Evolutionary conservation across 2,329 filamentous ascomycete species (phyloP), one percentile per base, ranked within the genome.

Genomic region (Albophoma yamanashiensis): DNA sequence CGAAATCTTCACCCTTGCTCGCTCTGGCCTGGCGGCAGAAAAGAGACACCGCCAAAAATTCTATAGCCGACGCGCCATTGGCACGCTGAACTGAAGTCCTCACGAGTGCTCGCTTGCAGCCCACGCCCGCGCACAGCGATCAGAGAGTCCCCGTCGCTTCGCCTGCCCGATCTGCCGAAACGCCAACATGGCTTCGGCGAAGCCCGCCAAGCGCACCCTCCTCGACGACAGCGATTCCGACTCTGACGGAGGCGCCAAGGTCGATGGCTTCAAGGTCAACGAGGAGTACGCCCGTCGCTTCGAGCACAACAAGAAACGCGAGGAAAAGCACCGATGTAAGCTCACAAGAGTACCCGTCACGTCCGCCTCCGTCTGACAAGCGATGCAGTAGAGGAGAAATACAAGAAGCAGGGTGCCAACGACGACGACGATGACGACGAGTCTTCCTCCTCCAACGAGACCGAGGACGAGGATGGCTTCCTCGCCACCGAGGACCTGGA

Each of bases 251-350:
- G 74, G 73, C 57, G 71, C 70, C 25, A 65, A 67, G 15, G 67
- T 80, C 60, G 73, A 72, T 50, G 78, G 78, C 60, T 82, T 97
- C 72, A 92, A 89, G 71, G 87, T 99, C 74, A 97, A 99, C 74
- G 81, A 92, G 71, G 91, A 95, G 58, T 99, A 88, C 73, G 94
- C 94, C 52, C 85, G 84, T 66, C 83, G 91, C 47, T 97, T 96
- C 68, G 94, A 99, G 74, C 83, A 97, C 76, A 99, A 99, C 77
- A 97, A 97, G 79, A 96, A 96, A 78, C 85, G 93, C 61, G 92
- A 96, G 71, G 94, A 99, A 72, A 78, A 86, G 64, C 87, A 92
- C 20, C 82, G 83, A 69, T 73, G 87, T 89, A 69, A 67, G 84
- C 31, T 34, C 31, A 11, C 14, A 12, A 38, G 4, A 3, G 11